Percentiles rank a stretch among this genome's conserved stretches.
Evolutionary conservation across 176 grass and related monocot genomes (phyloP).

Genomic region (Eleusine coracana): DNA sequence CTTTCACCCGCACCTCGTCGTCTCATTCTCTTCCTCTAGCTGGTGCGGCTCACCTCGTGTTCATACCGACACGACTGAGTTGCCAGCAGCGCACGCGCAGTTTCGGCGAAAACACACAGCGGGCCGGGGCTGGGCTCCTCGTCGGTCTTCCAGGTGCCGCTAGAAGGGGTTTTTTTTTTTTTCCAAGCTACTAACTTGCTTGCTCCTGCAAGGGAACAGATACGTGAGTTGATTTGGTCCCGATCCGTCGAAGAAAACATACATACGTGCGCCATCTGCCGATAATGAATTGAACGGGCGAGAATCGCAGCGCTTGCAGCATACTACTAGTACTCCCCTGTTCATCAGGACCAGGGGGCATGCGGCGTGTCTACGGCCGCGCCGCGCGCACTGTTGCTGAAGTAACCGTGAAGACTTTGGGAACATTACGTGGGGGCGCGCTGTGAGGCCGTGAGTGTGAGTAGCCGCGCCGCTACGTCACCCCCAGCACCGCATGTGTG

Average conservation of each 20-base stretch:
- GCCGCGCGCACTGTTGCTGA: background rate
- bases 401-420: conserved; percentile 30
- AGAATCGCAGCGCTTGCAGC: background rate
- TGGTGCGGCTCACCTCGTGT: background rate
- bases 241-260: background rate
- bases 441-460: background rate
- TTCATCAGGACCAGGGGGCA: background rate
- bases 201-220: background rate
- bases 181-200: background rate
- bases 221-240: background rate
- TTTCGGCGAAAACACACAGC: background rate
- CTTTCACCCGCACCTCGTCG: conserved; percentile 4
- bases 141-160: background rate
- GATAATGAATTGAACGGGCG: background rate
- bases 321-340: background rate
- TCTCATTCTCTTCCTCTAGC: background rate
- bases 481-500: conserved; percentile 7
- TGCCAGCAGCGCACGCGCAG: background rate
- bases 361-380: conserved; percentile 11
- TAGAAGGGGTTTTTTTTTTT: conserved; percentile 3
- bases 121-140: too few relatives aligned
- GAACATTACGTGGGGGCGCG: background rate
- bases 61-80: background rate
- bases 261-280: conserved; percentile 13
- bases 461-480: conserved; percentile 6